Conservation (phyloP, 331 rosid species). For the Erythrophleum ivorense region DNA sequence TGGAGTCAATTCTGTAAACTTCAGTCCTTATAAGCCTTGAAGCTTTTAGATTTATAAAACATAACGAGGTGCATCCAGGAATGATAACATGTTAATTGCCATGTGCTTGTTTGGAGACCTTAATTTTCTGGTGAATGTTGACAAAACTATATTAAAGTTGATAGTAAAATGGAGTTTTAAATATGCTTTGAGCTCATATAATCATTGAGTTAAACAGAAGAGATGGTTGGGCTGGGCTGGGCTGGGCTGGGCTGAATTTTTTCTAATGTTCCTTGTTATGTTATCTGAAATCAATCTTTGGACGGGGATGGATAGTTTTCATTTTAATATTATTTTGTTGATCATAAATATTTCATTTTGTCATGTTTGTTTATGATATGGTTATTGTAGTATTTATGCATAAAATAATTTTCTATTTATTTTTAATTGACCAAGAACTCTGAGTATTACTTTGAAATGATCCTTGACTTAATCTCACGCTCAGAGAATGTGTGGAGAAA, state of each 20-base stretch:
- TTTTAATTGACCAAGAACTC: constrained; percentile 16
- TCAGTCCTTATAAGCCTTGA: not conserved
- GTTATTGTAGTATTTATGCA: constrained; percentile 17
- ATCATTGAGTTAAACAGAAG: constrained; percentile 9
- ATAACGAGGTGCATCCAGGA: not conserved
- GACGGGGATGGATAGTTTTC: constrained; percentile 6
- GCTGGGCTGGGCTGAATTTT: not conserved
- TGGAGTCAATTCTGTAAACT: constrained; percentile 6
- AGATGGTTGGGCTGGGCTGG: constrained; percentile 7
- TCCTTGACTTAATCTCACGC: constrained; percentile 86
- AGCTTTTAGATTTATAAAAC: constrained; percentile 8
- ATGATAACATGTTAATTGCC: constrained; percentile 1
- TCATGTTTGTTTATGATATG: constrained; percentile 30
- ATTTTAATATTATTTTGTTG: not conserved
- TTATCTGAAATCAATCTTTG: constrained; percentile 14
- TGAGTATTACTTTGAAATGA: constrained; percentile 24
- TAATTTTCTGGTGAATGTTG: constrained; percentile 9
- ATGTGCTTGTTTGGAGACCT: not conserved
- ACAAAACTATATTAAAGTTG: not conserved
- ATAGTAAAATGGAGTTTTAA: not conserved
- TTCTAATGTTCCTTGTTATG: constrained; percentile 16
- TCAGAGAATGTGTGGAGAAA: constrained; percentile 98
- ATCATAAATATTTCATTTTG: not conserved
- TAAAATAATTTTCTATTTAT: constrained; percentile 8
- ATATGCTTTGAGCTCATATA: constrained; percentile 5